Conservation (phyloP, 2,329 filamentous ascomycete genomes). For the Aspergillus puulaauensis region DNA sequence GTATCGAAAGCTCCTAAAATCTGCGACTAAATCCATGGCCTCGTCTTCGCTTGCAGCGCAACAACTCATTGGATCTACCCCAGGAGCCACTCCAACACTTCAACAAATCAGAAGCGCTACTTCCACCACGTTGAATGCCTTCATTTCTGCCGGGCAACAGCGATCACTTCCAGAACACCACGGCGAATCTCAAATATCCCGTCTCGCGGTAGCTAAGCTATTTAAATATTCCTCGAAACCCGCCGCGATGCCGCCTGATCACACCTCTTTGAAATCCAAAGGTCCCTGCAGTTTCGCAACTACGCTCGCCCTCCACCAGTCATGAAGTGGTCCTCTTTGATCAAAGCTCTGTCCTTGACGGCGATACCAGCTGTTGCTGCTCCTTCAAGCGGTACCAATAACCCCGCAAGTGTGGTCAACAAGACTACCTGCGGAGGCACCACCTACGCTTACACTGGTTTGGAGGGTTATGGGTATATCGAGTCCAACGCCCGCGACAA, state of each 20-base stretch:
- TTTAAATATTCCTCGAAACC: background rate
- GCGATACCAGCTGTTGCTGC: slow-evolving; percentile 17
- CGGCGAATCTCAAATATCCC: background rate
- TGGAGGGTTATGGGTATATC: slow-evolving; percentile 67
- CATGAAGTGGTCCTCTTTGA: slow-evolving; percentile 24
- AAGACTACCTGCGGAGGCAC: slow-evolving; percentile 60
- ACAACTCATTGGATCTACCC: slow-evolving; percentile 5
- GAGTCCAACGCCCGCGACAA: slow-evolving; percentile 61
- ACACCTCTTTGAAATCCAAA: background rate
- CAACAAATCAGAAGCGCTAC: slow-evolving; percentile 8
- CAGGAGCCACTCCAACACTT: background rate
- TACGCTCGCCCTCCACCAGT: background rate
- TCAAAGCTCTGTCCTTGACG: slow-evolving; percentile 17
- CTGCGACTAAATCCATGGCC: slow-evolving; percentile 1
- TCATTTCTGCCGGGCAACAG: background rate
- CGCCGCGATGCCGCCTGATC: background rate
- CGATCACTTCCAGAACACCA: background rate
- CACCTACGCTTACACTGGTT: slow-evolving; percentile 63
- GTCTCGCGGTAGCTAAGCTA: background rate
- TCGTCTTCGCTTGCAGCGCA: background rate
- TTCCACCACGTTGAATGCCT: slow-evolving; percentile 13
- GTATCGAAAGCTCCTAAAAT: background rate
- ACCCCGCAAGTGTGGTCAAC: slow-evolving; percentile 35
- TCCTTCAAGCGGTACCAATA: background rate
- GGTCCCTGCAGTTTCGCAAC: background rate